A percentile compares a stretch with the other conserved stretches of the same genome.
These are phyloP conservation scores for Microdochium nivale DNA, from an alignment of 2,329 filamentous ascomycete species.

Conservation along the genomic window DNA sequence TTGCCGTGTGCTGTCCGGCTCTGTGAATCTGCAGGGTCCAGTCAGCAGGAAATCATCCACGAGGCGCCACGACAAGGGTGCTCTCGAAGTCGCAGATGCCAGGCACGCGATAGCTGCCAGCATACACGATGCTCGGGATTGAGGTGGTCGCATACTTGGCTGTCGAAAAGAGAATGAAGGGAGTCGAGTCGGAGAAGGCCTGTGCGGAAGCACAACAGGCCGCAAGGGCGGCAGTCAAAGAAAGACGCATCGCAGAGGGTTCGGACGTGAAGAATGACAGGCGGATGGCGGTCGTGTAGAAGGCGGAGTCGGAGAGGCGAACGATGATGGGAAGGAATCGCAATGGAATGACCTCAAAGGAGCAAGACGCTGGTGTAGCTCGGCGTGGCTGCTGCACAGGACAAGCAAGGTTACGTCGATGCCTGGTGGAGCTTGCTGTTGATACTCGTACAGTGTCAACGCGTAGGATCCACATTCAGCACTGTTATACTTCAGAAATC, in stretches of 20 bases:
- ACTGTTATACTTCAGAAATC: too few species aligned
- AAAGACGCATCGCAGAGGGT: conserved; percentile 42
- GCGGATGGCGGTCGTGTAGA: background rate
- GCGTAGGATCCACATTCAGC: too few species aligned
- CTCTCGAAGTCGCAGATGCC: too few species aligned
- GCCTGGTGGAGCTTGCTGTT: background rate
- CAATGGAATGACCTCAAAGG: background rate
- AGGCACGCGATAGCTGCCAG: conserved; percentile 4
- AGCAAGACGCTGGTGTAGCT: background rate
- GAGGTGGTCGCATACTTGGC: conserved; percentile 48
- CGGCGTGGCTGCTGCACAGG: background rate
- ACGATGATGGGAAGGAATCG: background rate
- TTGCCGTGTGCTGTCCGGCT: conserved; percentile 23
- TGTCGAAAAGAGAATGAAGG: conserved; percentile 83
- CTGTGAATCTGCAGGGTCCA: conserved; percentile 18
- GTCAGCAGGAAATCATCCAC: conserved; percentile 14
- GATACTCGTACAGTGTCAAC: too few species aligned
- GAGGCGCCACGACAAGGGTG: too few species aligned
- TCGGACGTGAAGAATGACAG: background rate
- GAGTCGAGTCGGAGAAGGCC: conserved; percentile 80
- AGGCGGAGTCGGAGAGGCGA: background rate
- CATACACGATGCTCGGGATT: conserved; percentile 3
- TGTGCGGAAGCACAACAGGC: conserved; percentile 49
- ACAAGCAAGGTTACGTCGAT: background rate
- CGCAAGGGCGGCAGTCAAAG: conserved; percentile 39